Percentiles rank a stretch among this genome's conserved stretches.
Conservation (phyloP, 2,329 filamentous ascomycete genomes). For the Aspergillus proliferans region DNA sequence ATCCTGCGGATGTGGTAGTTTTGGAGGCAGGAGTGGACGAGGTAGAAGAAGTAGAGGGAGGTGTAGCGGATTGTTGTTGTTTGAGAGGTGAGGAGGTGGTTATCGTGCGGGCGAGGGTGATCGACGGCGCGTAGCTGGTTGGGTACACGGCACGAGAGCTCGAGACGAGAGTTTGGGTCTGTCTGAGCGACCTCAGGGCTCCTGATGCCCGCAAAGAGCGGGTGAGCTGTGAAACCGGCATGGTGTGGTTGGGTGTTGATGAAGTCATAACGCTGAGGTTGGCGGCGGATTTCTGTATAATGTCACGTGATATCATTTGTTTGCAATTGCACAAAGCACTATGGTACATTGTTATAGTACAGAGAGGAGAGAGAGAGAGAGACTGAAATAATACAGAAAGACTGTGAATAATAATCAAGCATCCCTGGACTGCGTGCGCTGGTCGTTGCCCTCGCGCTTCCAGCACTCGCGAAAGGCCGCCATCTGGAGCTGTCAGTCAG, state of each 20-base stretch:
- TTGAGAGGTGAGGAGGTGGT: slow-evolving; percentile 1
- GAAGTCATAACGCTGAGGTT: slow-evolving; percentile 8
- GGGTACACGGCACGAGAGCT: not conserved
- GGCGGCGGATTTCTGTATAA: slow-evolving; percentile 1
- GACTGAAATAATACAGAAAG: not conserved
- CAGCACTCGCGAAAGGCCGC: slow-evolving; percentile 82
- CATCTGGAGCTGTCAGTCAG: slow-evolving; percentile 56
- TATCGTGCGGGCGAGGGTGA: slow-evolving; percentile 9
- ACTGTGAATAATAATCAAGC: slow-evolving; percentile 31
- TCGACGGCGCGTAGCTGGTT: not conserved
- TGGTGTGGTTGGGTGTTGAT: slow-evolving; percentile 3
- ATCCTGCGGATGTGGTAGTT: slow-evolving; percentile 1
- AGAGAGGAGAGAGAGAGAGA: slow-evolving; percentile 1
- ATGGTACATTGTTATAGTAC: slow-evolving; percentile 3
- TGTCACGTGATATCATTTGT: slow-evolving; percentile 19
- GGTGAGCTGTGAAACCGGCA: slow-evolving; percentile 17
- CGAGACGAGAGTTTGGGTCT: not conserved
- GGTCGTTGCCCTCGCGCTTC: slow-evolving; percentile 82
- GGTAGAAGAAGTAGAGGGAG: slow-evolving; percentile 3
- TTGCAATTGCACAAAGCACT: not conserved
- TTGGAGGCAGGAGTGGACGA: not conserved
- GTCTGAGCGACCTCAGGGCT: slow-evolving; percentile 1
- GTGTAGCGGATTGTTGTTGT: slow-evolving; percentile 8
- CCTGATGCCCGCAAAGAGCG: slow-evolving; percentile 17
- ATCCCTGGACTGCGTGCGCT: slow-evolving; percentile 72